Evolutionary conservation across 441 rosid genomes (phyloP).

Genomic region (Breynia disticha): DNA sequence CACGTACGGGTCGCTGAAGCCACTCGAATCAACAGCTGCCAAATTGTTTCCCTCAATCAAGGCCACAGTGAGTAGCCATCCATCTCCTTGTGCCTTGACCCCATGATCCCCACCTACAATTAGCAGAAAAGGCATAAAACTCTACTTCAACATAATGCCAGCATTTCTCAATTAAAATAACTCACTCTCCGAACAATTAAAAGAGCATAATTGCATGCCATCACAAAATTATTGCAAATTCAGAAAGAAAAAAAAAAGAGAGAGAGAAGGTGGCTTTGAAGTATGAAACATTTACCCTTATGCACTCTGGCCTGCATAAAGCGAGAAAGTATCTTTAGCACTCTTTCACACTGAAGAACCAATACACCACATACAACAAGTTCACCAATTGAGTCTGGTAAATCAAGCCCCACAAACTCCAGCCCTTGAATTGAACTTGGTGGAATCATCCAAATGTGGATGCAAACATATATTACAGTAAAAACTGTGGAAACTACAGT

Average conservation of each 20-base stretch:
- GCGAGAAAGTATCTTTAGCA: conserved; percentile 53
- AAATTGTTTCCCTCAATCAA: conserved; percentile 76
- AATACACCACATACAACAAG: conserved; percentile 69
- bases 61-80: conserved; percentile 94
- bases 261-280: background rate
- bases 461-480: conserved; percentile 56
- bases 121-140: conserved; percentile 11
- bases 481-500: conserved; percentile 61
- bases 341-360: conserved; percentile 77
- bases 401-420: conserved; percentile 87
- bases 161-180: background rate
- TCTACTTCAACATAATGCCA: background rate
- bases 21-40: conserved; percentile 89
- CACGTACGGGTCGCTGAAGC: conserved; percentile 88
- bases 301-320: conserved; percentile 81
- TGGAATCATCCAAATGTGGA: conserved; percentile 58
- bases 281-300: conserved; percentile 38
- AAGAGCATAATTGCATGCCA: background rate
- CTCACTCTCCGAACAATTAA: background rate
- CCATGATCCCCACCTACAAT: conserved; percentile 85
- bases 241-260: too few relatives aligned
- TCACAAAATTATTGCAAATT: background rate
- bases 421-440: conserved; percentile 73
- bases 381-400: conserved; percentile 96
- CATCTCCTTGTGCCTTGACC: conserved; percentile 91